phyloP scores from a whole-genome alignment of 2,329 filamentous ascomycete species.

The Pseudocercospora vitis region DNA sequence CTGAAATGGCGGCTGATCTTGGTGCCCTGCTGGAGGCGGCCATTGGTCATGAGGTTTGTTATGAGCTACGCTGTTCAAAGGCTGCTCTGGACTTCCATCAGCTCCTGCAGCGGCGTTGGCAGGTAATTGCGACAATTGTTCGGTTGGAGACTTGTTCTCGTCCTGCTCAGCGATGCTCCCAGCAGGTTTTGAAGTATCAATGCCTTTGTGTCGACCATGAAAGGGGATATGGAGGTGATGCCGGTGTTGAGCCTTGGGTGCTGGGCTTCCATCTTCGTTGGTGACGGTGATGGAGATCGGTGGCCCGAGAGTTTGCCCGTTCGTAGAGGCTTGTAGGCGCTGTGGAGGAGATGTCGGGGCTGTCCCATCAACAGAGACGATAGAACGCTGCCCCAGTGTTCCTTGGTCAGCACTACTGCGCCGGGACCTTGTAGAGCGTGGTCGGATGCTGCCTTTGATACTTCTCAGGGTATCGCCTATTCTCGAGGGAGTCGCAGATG shows the following conservation, averaged over 20 bases:
- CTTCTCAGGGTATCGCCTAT: slow-evolving; percentile 45
- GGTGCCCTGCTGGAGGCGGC: slow-evolving; percentile 43
- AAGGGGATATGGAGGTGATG: slow-evolving; percentile 41
- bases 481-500: slow-evolving; percentile 28
- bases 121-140: slow-evolving; percentile 6
- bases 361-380: slow-evolving; percentile 26
- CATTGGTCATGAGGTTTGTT: slow-evolving; percentile 40
- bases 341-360: slow-evolving; percentile 18
- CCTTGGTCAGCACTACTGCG: slow-evolving; percentile 44
- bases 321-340: slow-evolving; percentile 23
- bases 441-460: slow-evolving; percentile 68
- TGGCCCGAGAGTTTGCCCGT: slow-evolving; percentile 29
- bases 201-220: slow-evolving; percentile 20
- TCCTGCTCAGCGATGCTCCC: slow-evolving; percentile 16
- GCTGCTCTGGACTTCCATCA: slow-evolving; percentile 33
- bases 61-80: slow-evolving; percentile 41
- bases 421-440: slow-evolving; percentile 36
- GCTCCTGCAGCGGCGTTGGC: slow-evolving; percentile 8
- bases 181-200: slow-evolving; percentile 15
- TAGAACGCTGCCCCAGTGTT: slow-evolving; percentile 32
- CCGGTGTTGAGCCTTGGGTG: slow-evolving; percentile 39
- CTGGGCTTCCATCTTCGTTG: slow-evolving; percentile 53
- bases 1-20: slow-evolving; percentile 45
- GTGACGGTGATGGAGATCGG: slow-evolving; percentile 77
- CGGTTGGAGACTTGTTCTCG: slow-evolving; percentile 20